A percentile compares a stretch with the other conserved stretches of the same genome.
These are phyloP conservation scores for Ustilago curta DNA, from an alignment of 1,284 basidiomycete genomes.

Conservation along the genomic window DNA sequence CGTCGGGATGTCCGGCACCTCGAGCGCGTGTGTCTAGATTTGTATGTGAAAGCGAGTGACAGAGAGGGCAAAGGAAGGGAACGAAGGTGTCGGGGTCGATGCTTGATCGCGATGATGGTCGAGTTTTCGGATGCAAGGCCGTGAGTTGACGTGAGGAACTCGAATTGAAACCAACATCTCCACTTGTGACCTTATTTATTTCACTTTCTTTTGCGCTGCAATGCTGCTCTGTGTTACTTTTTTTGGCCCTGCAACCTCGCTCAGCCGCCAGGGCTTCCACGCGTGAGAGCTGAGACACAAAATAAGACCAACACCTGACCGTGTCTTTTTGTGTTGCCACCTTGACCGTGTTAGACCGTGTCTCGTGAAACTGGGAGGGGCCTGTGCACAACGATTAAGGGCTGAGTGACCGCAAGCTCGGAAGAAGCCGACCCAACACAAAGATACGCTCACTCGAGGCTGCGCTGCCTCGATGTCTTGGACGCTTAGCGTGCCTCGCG, in stretches of 20 bases:
- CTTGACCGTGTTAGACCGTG: neutral
- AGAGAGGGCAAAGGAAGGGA: neutral
- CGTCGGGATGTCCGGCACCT: conserved; percentile 10
- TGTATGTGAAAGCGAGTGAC: neutral
- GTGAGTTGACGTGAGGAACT: neutral
- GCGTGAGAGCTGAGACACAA: neutral
- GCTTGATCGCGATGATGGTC: neutral
- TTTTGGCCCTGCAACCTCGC: neutral
- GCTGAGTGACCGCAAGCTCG: neutral
- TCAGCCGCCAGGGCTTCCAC: neutral
- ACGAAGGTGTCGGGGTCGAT: neutral
- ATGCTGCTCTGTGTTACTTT: conserved; percentile 14
- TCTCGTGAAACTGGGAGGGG: too few species aligned
- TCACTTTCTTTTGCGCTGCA: neutral
- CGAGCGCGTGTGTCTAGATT: neutral
- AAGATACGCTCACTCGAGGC: too few species aligned
- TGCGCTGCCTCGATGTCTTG: too few species aligned
- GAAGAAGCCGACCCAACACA: neutral
- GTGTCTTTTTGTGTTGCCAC: conserved; percentile 10
- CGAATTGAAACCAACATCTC: conserved; percentile 23
- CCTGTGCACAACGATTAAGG: too few species aligned
- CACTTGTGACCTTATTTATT: conserved; percentile 9
- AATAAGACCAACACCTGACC: conserved; percentile 42
- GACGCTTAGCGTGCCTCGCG: neutral
- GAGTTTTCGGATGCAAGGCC: conserved; percentile 2